phyloP scores from a whole-genome alignment of 805 yeast species.

The Candida arabinofermentans region DNA sequence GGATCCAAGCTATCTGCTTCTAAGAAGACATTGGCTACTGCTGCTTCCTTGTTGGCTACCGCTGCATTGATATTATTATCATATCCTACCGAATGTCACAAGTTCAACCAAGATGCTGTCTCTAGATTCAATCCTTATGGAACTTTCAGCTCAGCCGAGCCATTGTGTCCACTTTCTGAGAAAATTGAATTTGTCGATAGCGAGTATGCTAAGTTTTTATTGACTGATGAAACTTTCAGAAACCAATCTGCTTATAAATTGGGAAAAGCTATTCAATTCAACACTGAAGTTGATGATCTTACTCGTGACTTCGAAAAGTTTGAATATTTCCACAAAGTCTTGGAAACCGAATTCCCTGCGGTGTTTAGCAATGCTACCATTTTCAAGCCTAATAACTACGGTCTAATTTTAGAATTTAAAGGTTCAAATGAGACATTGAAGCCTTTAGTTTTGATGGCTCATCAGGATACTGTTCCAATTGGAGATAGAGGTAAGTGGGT shows the following conservation, averaged over 20 bases:
- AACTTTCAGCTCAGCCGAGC: too few relatives aligned
- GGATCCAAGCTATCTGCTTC: too few relatives aligned
- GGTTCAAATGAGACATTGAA: constrained; percentile 50
- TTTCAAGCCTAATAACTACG: constrained; percentile 56
- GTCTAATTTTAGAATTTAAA: constrained; percentile 57
- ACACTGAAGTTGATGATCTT: constrained; percentile 40
- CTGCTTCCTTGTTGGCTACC: too few relatives aligned
- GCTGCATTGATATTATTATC: too few relatives aligned
- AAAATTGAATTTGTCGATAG: background rate
- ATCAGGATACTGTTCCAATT: constrained; percentile 79
- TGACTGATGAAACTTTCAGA: constrained; percentile 29
- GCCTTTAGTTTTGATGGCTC: constrained; percentile 67
- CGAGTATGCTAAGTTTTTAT: constrained; percentile 20
- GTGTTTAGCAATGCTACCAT: constrained; percentile 45
- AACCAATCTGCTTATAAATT: constrained; percentile 37
- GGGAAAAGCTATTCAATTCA: constrained; percentile 44
- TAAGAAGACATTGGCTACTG: too few relatives aligned
- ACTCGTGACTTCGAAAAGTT: constrained; percentile 47
- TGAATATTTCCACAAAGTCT: constrained; percentile 46
- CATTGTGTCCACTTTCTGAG: background rate
- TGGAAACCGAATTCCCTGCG: constrained; percentile 51
- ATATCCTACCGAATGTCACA: too few relatives aligned
- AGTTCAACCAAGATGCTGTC: too few relatives aligned
- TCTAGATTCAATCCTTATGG: too few relatives aligned
- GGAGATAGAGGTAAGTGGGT: constrained; percentile 61